Conservation (phyloP, 129 eudicot species). For the Arctium minus region DNA sequence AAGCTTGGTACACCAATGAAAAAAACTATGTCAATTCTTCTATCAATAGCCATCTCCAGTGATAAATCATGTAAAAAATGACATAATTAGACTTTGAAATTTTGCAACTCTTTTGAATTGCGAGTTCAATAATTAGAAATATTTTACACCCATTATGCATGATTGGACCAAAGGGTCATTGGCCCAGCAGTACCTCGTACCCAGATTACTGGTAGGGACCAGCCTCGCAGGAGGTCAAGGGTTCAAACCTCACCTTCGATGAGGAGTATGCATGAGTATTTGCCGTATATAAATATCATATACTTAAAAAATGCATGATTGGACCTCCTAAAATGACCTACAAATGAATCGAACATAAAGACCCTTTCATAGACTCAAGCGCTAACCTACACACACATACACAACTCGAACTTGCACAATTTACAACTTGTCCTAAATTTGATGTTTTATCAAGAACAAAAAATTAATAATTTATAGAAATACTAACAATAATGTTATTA, state of each 20-base stretch:
- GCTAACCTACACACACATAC: not conserved
- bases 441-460: not conserved
- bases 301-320: not conserved
- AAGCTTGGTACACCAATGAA: slow-evolving; percentile 5
- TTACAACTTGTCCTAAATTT: not conserved
- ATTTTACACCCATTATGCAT: not conserved
- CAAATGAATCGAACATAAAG: not conserved
- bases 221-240: not conserved
- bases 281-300: not conserved
- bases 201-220: not conserved
- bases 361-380: not conserved
- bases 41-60: not conserved
- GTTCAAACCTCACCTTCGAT: not conserved
- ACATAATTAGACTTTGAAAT: not conserved
- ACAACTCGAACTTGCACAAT: not conserved
- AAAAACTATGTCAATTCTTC: not conserved
- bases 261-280: not conserved
- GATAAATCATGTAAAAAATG: not conserved
- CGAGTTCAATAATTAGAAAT: not conserved
- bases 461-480: not conserved
- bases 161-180: not conserved
- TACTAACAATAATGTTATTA: not conserved
- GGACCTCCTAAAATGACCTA: not conserved
- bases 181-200: no score
- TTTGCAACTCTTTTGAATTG: no score